Evolutionary conservation across 2,329 filamentous ascomycete genomes (phyloP).

Genomic region (Xylariaceae sp.): DNA sequence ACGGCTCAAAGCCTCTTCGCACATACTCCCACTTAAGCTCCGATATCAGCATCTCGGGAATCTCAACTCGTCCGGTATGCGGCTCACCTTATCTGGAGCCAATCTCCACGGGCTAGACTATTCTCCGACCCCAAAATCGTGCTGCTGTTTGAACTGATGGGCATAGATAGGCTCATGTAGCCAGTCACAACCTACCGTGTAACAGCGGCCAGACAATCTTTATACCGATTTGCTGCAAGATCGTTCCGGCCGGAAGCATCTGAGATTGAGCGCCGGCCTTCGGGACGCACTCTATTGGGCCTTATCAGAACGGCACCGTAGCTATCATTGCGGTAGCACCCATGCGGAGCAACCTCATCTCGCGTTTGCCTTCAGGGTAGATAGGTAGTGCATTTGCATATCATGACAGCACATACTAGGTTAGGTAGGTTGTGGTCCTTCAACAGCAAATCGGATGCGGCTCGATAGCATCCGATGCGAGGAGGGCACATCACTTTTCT

Average conservation of each 20-base stretch:
- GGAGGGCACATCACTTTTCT: background rate
- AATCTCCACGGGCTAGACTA: background rate
- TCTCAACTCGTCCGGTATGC: background rate
- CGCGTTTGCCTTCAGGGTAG: background rate
- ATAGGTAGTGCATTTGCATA: background rate
- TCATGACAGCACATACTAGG: background rate
- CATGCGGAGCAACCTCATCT: background rate
- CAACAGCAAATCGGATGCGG: background rate
- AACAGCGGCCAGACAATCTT: constrained; percentile 2
- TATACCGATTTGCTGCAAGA: background rate
- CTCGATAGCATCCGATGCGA: background rate
- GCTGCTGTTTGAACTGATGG: background rate
- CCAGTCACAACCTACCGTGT: background rate
- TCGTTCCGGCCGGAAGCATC: background rate
- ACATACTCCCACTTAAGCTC: background rate
- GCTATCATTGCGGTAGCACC: background rate
- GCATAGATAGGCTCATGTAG: background rate
- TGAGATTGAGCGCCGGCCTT: background rate
- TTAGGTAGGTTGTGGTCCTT: too few species aligned
- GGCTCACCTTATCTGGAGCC: background rate
- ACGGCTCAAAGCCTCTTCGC: background rate
- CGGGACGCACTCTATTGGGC: background rate
- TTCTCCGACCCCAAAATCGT: background rate
- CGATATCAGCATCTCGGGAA: background rate
- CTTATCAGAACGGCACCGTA: background rate